phyloP scores from a whole-genome alignment of 257 asterid genomes.

The Solanum stenotomum region DNA sequence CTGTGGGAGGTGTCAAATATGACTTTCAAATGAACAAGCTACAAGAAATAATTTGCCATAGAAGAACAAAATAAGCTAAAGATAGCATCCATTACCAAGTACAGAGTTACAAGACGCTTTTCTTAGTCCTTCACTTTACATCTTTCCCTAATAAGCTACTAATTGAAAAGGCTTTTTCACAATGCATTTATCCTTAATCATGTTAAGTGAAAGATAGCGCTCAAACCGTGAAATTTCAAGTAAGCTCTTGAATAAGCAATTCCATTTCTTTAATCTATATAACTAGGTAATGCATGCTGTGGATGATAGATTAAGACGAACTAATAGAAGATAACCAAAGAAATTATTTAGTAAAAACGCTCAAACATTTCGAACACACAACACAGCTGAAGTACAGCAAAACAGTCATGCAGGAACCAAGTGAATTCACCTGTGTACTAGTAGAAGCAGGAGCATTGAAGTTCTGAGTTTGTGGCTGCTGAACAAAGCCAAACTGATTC shows the following conservation, averaged over 20 bases:
- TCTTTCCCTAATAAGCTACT: not conserved
- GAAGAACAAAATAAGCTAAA: not conserved
- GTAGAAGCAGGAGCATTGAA: constrained; percentile 23
- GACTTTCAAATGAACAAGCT: not conserved
- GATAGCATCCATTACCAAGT: not conserved
- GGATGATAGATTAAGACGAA: not conserved
- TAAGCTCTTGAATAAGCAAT: not conserved
- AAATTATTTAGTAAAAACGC: not conserved
- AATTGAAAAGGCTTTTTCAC: constrained; percentile 1
- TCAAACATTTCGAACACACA: not conserved
- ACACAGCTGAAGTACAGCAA: constrained; percentile 8
- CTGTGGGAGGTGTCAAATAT: not conserved
- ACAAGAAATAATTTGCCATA: not conserved
- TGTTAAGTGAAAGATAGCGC: not conserved
- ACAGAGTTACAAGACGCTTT: not conserved
- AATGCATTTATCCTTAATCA: constrained; percentile 6
- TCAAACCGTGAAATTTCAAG: not conserved
- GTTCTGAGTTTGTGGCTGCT: constrained; percentile 2
- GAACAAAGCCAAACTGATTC: not conserved
- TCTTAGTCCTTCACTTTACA: not conserved
- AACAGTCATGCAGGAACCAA: not conserved
- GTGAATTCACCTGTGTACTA: constrained; percentile 27
- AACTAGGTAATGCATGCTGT: not conserved
- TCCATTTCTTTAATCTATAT: not conserved
- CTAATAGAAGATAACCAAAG: constrained; percentile 9